A percentile compares a stretch with the other conserved stretches of the same genome.
Evolutionary conservation across 768 basidiomycete genomes (phyloP).

Genomic region (Leccinum fibrillosum): DNA sequence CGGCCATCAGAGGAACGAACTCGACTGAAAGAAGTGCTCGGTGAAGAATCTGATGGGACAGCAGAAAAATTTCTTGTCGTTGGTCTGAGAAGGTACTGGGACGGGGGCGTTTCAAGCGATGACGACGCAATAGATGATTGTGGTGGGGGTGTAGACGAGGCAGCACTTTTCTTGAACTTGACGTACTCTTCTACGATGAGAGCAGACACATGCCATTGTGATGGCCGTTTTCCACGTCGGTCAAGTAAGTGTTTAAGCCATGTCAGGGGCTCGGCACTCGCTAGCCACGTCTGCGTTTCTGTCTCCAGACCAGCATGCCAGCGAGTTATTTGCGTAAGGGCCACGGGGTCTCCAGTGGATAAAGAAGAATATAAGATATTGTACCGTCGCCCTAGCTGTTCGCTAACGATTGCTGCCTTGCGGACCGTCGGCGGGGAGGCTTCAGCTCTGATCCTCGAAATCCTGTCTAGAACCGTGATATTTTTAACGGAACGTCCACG

Average conservation of each 20-base stretch:
- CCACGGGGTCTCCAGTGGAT: constrained; percentile 33
- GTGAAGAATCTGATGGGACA: constrained; percentile 38
- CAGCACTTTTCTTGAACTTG: constrained; percentile 36
- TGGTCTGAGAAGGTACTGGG: constrained; percentile 11
- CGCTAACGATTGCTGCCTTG: constrained; percentile 60
- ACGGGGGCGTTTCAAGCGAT: constrained; percentile 13
- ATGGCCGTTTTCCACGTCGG: constrained; percentile 40
- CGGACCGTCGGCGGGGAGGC: constrained; percentile 53
- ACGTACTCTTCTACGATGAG: constrained; percentile 66
- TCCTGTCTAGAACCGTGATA: constrained; percentile 44
- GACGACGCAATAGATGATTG: constrained; percentile 14
- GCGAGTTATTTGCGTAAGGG: constrained; percentile 48
- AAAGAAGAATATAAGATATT: constrained; percentile 45
- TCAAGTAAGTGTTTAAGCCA: constrained; percentile 70
- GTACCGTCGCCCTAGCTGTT: constrained; percentile 69
- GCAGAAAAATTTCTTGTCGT: constrained; percentile 22
- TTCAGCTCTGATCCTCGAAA: constrained; percentile 49
- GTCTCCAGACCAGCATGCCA: constrained; percentile 59
- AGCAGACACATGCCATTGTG: constrained; percentile 65
- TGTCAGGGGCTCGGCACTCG: constrained; percentile 64
- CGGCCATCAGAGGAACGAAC: constrained; percentile 44
- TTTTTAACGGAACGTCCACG: not conserved
- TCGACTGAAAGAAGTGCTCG: constrained; percentile 38
- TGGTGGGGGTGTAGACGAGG: constrained; percentile 11
- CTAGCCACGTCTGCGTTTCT: constrained; percentile 49